Conservation (phyloP, 2,329 filamentous ascomycete genomes). For the Fusarium pseudograminearum region DNA sequence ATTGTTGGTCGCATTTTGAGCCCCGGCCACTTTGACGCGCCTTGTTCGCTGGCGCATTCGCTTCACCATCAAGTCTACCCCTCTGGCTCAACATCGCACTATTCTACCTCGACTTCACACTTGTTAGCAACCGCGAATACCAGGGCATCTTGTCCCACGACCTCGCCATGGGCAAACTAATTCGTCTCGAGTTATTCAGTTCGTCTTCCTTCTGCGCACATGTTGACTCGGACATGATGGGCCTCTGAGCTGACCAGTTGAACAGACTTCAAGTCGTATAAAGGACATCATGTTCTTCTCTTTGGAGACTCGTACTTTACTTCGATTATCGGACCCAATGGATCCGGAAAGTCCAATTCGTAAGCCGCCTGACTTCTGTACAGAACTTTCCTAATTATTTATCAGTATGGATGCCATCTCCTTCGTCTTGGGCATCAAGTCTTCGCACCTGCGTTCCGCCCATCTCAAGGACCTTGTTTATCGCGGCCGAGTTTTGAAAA, state of each 20-base stretch:
- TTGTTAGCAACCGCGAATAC: conserved; percentile 10
- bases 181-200: conserved; percentile 95
- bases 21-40: conserved; percentile 43
- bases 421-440: conserved; percentile 98
- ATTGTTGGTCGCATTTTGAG: conserved; percentile 32
- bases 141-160: conserved; percentile 32
- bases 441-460: conserved; percentile 93
- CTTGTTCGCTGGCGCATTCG: conserved; percentile 36
- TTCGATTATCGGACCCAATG: conserved; percentile 99
- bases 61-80: conserved; percentile 36
- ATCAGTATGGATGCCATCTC: conserved; percentile 97
- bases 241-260: conserved; percentile 31
- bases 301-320: conserved; percentile 99
- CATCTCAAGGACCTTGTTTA: conserved; percentile 96
- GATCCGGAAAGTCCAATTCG: conserved; percentile 99
- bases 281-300: conserved; percentile 91
- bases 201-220: conserved; percentile 52
- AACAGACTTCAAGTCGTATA: conserved; percentile 98
- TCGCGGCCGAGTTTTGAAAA: conserved; percentile 91
- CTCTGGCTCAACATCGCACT: conserved; percentile 29
- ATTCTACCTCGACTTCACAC: conserved; percentile 14
- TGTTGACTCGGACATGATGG: conserved; percentile 2
- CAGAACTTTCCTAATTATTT: conserved; percentile 13
- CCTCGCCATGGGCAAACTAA: conserved; percentile 90
- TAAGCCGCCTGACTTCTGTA: conserved; percentile 58